A percentile compares a stretch with the other conserved stretches of the same genome.
These are phyloP conservation scores for Telopea speciosissima DNA, from an alignment of 177 flowering plant genomes.

Conservation along the genomic window DNA sequence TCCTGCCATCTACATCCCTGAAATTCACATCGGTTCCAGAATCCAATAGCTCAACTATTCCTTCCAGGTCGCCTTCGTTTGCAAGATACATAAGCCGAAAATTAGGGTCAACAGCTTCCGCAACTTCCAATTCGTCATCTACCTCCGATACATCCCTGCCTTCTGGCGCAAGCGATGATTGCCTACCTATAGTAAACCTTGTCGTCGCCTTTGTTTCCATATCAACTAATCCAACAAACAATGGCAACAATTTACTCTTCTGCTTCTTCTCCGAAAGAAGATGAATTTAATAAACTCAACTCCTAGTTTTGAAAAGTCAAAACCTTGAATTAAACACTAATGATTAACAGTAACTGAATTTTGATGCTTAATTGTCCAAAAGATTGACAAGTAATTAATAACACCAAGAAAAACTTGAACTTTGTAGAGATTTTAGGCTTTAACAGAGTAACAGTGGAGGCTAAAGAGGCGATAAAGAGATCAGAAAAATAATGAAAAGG, in stretches of 20 bases:
- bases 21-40: slow-evolving; percentile 67
- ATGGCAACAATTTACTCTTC: background rate
- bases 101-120: slow-evolving; percentile 40
- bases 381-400: too few species aligned
- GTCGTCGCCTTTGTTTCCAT: slow-evolving; percentile 37
- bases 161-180: slow-evolving; percentile 76
- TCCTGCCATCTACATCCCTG: slow-evolving; percentile 68
- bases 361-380: background rate
- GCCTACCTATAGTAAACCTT: slow-evolving; percentile 46
- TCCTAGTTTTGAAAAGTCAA: background rate
- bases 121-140: slow-evolving; percentile 11
- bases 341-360: too few species aligned
- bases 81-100: slow-evolving; percentile 72
- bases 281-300: background rate
- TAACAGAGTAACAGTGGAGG: too few species aligned
- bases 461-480: too few species aligned
- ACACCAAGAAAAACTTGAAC: too few species aligned
- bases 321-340: background rate
- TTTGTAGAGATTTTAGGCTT: too few species aligned
- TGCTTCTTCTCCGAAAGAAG: background rate
- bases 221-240: background rate
- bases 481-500: too few species aligned
- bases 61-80: slow-evolving; percentile 78
- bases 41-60: slow-evolving; percentile 66
- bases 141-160: slow-evolving; percentile 5